Evolutionary conservation across 139 green algal species (phyloP).

Genomic region (Chloropicon primus): DNA sequence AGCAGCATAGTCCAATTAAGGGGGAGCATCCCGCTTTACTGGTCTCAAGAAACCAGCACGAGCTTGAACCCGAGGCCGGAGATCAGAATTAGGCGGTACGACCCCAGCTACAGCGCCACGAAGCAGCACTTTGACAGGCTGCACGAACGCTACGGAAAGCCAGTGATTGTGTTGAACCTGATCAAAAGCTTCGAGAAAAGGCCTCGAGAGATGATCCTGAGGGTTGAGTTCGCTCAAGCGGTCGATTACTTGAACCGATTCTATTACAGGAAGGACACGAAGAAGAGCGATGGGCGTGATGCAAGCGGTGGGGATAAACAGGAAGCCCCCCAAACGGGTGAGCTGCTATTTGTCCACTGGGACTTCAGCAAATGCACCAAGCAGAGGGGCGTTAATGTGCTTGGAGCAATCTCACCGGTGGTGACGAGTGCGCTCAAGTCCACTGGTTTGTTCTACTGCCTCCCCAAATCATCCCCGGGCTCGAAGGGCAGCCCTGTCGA

Average conservation of each 20-base stretch:
- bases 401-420: slow-evolving; percentile 35
- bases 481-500: not conserved
- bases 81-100: slow-evolving; percentile 4
- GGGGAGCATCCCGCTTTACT: slow-evolving; percentile 85
- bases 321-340: not conserved
- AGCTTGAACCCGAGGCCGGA: not conserved
- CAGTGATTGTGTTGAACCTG: slow-evolving; percentile 78
- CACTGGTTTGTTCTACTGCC: slow-evolving; percentile 26
- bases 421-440: slow-evolving; percentile 11
- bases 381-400: slow-evolving; percentile 36
- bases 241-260: slow-evolving; percentile 64
- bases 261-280: not conserved
- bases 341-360: slow-evolving; percentile 48
- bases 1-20: slow-evolving; percentile 49
- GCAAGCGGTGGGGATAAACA: slow-evolving; percentile 4
- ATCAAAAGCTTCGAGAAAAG: slow-evolving; percentile 57
- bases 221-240: slow-evolving; percentile 54
- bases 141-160: slow-evolving; percentile 56
- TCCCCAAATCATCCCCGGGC: slow-evolving; percentile 4
- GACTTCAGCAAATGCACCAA: slow-evolving; percentile 65
- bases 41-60: slow-evolving; percentile 43
- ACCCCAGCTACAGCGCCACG: slow-evolving; percentile 20
- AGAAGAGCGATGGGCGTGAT: slow-evolving; percentile 10
- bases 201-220: slow-evolving; percentile 70
- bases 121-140: slow-evolving; percentile 44